Conservation (phyloP, 495 filamentous ascomycete species). For the Aspergillus carlsbadensis region DNA sequence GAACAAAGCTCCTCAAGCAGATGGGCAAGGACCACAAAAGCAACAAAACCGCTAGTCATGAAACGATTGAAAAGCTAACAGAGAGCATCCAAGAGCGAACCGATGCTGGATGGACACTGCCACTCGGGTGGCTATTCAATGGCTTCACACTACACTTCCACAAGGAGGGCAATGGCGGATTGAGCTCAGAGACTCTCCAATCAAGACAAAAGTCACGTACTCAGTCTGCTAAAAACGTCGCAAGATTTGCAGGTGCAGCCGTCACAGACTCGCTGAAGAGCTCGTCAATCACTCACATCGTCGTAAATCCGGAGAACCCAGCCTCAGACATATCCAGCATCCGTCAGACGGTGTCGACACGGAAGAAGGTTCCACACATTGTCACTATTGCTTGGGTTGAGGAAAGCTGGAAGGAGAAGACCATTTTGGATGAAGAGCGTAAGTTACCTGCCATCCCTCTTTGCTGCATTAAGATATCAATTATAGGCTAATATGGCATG, state of each 20-base stretch:
- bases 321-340: conserved; percentile 27
- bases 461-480: not conserved
- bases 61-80: conserved; percentile 55
- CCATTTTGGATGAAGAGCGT: conserved; percentile 78
- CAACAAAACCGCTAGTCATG: conserved; percentile 19
- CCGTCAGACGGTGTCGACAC: conserved; percentile 25
- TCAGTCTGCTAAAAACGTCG: conserved; percentile 40
- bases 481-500: not conserved
- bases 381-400: conserved; percentile 73
- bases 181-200: not conserved
- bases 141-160: conserved; percentile 58
- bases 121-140: conserved; percentile 67
- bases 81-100: conserved; percentile 52
- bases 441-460: conserved; percentile 7
- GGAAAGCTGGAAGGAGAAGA: conserved; percentile 76
- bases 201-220: not conserved
- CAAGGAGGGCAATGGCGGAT: not conserved
- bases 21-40: conserved; percentile 41
- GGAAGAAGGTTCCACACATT: conserved; percentile 62
- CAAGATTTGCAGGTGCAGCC: conserved; percentile 64
- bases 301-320: conserved; percentile 25
- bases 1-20: conserved; percentile 38
- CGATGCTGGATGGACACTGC: conserved; percentile 33
- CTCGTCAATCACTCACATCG: conserved; percentile 33
- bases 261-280: conserved; percentile 21